Conservation (phyloP, 371 early-diverging fungal species). For the Actinomortierella ambigua region DNA sequence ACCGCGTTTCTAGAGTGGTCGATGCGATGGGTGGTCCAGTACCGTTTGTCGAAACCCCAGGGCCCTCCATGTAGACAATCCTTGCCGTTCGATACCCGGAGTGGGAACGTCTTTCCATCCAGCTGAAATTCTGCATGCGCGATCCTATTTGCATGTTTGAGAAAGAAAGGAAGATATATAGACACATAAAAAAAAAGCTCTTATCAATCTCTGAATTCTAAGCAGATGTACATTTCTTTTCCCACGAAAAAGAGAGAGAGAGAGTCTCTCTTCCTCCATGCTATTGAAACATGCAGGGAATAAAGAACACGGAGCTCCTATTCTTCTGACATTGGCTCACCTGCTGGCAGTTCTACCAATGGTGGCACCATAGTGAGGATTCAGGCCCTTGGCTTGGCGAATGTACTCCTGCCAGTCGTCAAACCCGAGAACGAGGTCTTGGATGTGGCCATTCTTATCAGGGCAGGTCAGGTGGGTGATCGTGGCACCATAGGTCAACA, state of each 20-base stretch:
- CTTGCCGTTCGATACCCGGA: constrained; percentile 27
- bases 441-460: constrained; percentile 20
- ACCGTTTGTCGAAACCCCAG: constrained; percentile 31
- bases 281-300: no score
- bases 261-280: no score
- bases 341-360: constrained; percentile 44
- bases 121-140: no score
- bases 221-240: no score
- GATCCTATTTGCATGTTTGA: no score
- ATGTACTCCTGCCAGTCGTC: constrained; percentile 42
- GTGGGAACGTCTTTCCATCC: constrained; percentile 5
- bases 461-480: constrained; percentile 25
- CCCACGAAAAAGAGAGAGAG: no score
- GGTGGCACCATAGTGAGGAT: constrained; percentile 33
- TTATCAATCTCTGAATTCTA: no score
- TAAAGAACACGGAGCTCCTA: no score
- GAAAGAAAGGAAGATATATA: no score
- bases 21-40: constrained; percentile 23
- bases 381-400: constrained; percentile 25
- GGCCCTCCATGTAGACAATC: constrained; percentile 41
- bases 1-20: constrained; percentile 10
- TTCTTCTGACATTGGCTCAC: constrained; percentile 9
- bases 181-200: no score
- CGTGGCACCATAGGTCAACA: constrained; percentile 39
- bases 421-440: constrained; percentile 36